These are phyloP conservation scores for Chloris gayana DNA, from an alignment of 176 grass and related monocot genomes.

Conservation along the genomic window DNA sequence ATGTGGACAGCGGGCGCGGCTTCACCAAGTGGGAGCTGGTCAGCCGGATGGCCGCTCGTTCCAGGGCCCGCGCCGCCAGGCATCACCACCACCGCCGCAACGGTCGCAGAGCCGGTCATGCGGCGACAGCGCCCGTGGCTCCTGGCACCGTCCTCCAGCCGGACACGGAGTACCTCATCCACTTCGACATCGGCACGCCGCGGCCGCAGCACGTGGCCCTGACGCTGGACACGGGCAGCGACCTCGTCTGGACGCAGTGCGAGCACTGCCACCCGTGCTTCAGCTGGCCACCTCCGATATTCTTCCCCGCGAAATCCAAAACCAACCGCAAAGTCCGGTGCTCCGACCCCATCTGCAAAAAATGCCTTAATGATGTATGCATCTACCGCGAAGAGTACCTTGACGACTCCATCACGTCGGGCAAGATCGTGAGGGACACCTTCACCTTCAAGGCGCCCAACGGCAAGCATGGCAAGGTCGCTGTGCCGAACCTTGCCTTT, in stretches of 20 bases:
- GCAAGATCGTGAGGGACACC: slow-evolving; percentile 49
- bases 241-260: slow-evolving; percentile 93
- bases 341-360: slow-evolving; percentile 26
- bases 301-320: slow-evolving; percentile 36
- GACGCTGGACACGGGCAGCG: slow-evolving; percentile 72
- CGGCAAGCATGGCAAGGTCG: neutral
- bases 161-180: too few relatives aligned
- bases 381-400: slow-evolving; percentile 43
- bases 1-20: too few relatives aligned
- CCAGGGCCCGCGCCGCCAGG: too few relatives aligned
- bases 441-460: slow-evolving; percentile 40
- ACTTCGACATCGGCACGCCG: slow-evolving; percentile 51
- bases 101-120: too few relatives aligned
- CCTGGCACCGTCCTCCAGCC: too few relatives aligned
- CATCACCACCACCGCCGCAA: too few relatives aligned
- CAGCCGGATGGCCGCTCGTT: too few relatives aligned
- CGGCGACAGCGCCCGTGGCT: too few relatives aligned
- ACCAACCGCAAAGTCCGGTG: slow-evolving; percentile 34
- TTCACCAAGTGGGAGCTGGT: too few relatives aligned
- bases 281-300: slow-evolving; percentile 14
- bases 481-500: slow-evolving; percentile 40
- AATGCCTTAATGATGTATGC: neutral
- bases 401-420: slow-evolving; percentile 38
- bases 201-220: slow-evolving; percentile 34
- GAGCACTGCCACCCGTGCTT: slow-evolving; percentile 43